Percentiles rank a stretch among this genome's conserved stretches.
These are phyloP conservation scores for Aphanomyces euteiches DNA, from an alignment of 352 stramenopile species.

Conservation along the genomic window DNA sequence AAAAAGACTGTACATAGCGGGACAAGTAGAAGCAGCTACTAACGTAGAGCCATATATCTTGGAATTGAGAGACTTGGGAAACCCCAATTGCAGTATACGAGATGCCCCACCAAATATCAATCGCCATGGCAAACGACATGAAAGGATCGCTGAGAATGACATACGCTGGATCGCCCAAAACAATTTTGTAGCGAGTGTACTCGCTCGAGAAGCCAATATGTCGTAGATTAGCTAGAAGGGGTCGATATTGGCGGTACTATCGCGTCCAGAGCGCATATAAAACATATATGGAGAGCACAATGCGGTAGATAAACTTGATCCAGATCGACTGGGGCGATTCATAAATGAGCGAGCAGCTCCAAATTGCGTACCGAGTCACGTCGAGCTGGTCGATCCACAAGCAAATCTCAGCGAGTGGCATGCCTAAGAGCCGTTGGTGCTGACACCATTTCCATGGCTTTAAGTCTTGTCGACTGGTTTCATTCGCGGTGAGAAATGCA, in stretches of 20 bases:
- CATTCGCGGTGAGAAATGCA: no score
- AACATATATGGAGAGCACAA: background rate
- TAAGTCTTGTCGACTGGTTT: no score
- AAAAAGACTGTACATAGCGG: background rate
- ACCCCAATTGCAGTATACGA: background rate
- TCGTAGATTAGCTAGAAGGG: background rate
- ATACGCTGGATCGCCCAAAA: background rate
- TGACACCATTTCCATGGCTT: no score
- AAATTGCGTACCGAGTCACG: no score
- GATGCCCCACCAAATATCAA: background rate
- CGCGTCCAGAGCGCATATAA: background rate
- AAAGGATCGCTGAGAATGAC: background rate
- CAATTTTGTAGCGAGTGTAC: background rate
- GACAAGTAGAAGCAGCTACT: background rate
- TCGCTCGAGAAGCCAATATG: background rate
- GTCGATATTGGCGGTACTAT: background rate
- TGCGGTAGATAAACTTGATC: background rate
- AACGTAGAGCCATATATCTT: background rate
- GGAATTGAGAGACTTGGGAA: background rate
- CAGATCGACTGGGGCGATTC: no score
- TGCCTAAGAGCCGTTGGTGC: no score
- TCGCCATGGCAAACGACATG: background rate
- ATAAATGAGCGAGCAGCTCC: no score
- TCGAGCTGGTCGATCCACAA: no score
- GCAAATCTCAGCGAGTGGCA: no score